Percentiles rank a stretch among this genome's conserved stretches.
These are phyloP conservation scores for Heimioporus sp. DNA, from an alignment of 768 basidiomycete genomes.

Conservation along the genomic window DNA sequence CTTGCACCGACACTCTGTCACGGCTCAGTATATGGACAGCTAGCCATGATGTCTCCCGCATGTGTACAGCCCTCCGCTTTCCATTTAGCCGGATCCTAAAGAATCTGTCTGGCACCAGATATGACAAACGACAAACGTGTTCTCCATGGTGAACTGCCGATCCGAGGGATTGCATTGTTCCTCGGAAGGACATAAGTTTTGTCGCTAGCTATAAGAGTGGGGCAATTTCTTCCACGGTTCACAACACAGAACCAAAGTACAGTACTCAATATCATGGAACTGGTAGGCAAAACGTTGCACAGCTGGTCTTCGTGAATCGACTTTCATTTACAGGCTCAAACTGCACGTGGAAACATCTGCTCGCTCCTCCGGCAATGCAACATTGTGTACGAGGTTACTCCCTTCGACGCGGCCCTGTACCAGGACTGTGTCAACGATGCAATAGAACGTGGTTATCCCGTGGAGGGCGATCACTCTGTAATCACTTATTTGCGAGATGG, in stretches of 20 bases:
- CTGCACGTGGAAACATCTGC: neutral
- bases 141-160: no score
- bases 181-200: no score
- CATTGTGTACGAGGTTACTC: neutral
- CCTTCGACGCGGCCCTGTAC: conserved; percentile 2
- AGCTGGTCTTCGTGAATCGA: neutral
- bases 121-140: no score
- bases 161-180: no score
- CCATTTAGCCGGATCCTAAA: no score
- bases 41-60: no score
- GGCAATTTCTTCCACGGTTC: no score
- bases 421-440: conserved; percentile 18
- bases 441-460: neutral
- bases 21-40: no score
- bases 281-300: neutral
- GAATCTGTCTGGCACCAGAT: no score
- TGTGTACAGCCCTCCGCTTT: no score
- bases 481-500: neutral
- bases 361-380: neutral
- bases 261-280: neutral
- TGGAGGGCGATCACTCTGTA: neutral
- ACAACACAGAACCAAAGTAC: neutral
- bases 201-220: no score
- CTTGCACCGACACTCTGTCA: no score
- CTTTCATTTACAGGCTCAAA: neutral